phyloP scores from a whole-genome alignment of 2,329 filamentous ascomycete species.

The Cladosporium sphaerospermum region DNA sequence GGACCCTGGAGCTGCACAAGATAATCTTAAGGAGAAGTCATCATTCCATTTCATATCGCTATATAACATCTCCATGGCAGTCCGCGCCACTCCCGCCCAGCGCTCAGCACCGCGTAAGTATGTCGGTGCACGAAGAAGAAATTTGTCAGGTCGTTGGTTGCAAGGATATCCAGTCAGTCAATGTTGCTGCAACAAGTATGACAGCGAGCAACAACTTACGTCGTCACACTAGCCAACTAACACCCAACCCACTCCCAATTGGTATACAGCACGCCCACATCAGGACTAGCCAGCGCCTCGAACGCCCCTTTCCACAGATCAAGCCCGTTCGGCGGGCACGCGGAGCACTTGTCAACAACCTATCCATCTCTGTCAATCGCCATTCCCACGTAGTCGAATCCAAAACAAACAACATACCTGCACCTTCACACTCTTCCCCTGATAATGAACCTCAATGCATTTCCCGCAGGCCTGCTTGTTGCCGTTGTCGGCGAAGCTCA shows the following conservation, averaged over 20 bases:
- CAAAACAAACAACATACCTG: background rate
- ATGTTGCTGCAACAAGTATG: too few species aligned
- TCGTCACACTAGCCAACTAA: too few species aligned
- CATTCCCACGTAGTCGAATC: background rate
- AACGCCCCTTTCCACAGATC: background rate
- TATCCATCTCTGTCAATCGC: background rate
- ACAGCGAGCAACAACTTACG: too few species aligned
- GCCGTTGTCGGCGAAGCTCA: background rate
- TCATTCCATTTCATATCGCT: too few species aligned
- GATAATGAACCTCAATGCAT: conserved; percentile 1
- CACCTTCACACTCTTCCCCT: conserved; percentile 1
- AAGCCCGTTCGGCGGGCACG: background rate
- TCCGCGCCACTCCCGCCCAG: too few species aligned
- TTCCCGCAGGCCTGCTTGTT: conserved; percentile 4
- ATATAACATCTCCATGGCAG: too few species aligned
- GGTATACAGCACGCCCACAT: background rate
- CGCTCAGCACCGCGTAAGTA: too few species aligned
- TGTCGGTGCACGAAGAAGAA: too few species aligned
- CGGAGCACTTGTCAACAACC: conserved; percentile 1
- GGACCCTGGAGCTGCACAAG: too few species aligned
- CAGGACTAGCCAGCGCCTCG: background rate
- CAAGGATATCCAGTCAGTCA: too few species aligned
- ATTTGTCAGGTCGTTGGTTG: too few species aligned
- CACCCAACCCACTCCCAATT: background rate
- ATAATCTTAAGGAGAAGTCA: too few species aligned